A percentile compares a stretch with the other conserved stretches of the same genome.
Conservation (phyloP, 768 basidiomycete genomes). For the Phlegmacium glaucopus region DNA sequence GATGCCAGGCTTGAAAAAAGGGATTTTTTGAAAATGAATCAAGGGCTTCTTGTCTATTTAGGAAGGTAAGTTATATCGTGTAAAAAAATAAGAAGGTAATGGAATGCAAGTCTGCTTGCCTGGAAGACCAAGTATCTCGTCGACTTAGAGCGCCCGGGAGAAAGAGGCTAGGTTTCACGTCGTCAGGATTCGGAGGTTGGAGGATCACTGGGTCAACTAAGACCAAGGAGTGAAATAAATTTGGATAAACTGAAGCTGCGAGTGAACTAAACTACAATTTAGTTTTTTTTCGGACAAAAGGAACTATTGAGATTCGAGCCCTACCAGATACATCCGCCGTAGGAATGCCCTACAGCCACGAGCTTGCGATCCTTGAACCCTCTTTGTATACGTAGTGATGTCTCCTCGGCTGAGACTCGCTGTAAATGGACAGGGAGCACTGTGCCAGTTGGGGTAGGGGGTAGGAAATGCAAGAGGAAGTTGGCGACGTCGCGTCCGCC, state of each 20-base stretch:
- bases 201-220: slow-evolving; percentile 78
- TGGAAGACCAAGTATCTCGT: slow-evolving; percentile 60
- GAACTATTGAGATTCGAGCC: slow-evolving; percentile 23
- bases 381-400: slow-evolving; percentile 34
- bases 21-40: slow-evolving; percentile 44
- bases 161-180: slow-evolving; percentile 15
- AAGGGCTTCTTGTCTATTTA: slow-evolving; percentile 59
- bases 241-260: slow-evolving; percentile 60
- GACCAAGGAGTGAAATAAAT: slow-evolving; percentile 66
- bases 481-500: slow-evolving; percentile 75
- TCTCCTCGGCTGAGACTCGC: slow-evolving; percentile 41
- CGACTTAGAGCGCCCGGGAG: slow-evolving; percentile 50
- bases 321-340: slow-evolving; percentile 76
- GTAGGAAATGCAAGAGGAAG: slow-evolving; percentile 69
- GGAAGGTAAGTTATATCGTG: background rate
- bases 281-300: background rate
- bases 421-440: slow-evolving; percentile 51
- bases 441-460: slow-evolving; percentile 30
- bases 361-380: slow-evolving; percentile 57
- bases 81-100: too few species aligned
- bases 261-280: slow-evolving; percentile 40
- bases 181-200: slow-evolving; percentile 11
- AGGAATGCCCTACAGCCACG: slow-evolving; percentile 78
- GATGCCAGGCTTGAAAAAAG: slow-evolving; percentile 75
- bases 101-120: slow-evolving; percentile 30